Base-by-base conservation (phyloP, 495 filamentous ascomycete species). In the Aspergillus steynii region DNA sequence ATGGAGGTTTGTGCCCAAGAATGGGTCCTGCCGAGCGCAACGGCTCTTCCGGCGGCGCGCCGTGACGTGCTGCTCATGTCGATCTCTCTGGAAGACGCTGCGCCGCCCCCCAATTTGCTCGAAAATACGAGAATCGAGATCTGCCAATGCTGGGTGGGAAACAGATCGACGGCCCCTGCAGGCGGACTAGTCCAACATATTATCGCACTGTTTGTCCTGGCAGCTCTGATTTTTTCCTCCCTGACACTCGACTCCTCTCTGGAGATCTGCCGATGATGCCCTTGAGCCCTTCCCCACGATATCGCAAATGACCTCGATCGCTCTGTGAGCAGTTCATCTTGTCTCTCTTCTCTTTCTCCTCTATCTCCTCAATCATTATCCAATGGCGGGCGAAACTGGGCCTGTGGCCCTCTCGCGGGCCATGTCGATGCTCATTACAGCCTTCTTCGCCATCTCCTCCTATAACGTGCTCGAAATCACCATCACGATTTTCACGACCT, bases 401-500 rank as follows among this genome's bases (percentile, higher is more conserved):
- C 62, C 63, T 2, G 27, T 68, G 42, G 28, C 61, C 9, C 51
- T 67, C 15, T 66, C 64, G 8, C 64, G 53, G 15, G 26, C 62
- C 1, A 46, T 71, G 4, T 59, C 63, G 20, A 74, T 77, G 72
- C 68, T 74, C n/a, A 67, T 71, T 5, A 66, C 68, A 53, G 71
- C 66, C 25, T 72, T 78, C 29, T 61, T 78, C n/a, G 64, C 68
- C 27, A 65, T 81, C 5, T 57, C 68, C 7, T 66, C 65, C 28
- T 80, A 71, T 58, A 74, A 76, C 53, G 60, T 70, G 14, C 28
- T 81, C n/a, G 78, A 78, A 51, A 70, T 76, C 27, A 61, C 65
- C 34, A 37, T 75, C 31, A 71, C 70, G 32, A 78, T 82, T 45
- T 75, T 77, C 51, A 65, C 66, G 20, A 71, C 69, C 29, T 82